Conservation (phyloP, 352 stramenopile genomes). For the Hyaloperonospora brassicae region DNA sequence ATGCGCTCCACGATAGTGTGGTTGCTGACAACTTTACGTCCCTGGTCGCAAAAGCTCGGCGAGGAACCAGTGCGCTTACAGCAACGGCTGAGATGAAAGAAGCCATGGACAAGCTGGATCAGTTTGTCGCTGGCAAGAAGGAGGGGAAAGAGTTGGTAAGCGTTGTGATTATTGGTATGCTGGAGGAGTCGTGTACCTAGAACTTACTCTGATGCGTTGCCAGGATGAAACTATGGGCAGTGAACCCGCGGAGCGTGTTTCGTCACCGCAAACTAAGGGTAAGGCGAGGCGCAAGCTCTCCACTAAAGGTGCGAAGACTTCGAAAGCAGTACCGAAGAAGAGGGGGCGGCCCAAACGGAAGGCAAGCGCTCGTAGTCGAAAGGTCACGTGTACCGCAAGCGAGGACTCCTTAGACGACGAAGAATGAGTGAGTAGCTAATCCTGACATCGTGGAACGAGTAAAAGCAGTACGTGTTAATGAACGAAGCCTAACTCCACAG, state of each 20-base stretch:
- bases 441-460: no score
- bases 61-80: slow-evolving; percentile 28
- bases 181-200: not conserved
- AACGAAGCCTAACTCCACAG: not conserved
- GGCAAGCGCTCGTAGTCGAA: slow-evolving; percentile 19
- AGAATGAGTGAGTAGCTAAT: no score
- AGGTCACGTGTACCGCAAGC: slow-evolving; percentile 16
- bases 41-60: slow-evolving; percentile 60
- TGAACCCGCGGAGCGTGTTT: slow-evolving; percentile 17
- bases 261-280: slow-evolving; percentile 29
- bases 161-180: not conserved
- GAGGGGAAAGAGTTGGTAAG: slow-evolving; percentile 48
- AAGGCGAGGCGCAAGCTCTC: slow-evolving; percentile 21
- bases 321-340: slow-evolving; percentile 20
- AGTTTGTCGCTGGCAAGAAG: slow-evolving; percentile 41
- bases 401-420: slow-evolving; percentile 28
- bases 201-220: not conserved
- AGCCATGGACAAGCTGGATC: slow-evolving; percentile 61
- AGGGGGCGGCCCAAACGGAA: slow-evolving; percentile 25
- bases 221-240: slow-evolving; percentile 19
- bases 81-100: slow-evolving; percentile 66
- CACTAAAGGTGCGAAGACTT: slow-evolving; percentile 20
- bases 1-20: slow-evolving; percentile 86
- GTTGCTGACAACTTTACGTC: slow-evolving; percentile 88
- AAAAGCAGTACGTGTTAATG: slow-evolving; percentile 2